These are phyloP conservation scores for Bifiguratus adelaidae DNA, from an alignment of 192 early-diverging fungal genomes.

Conservation along the genomic window DNA sequence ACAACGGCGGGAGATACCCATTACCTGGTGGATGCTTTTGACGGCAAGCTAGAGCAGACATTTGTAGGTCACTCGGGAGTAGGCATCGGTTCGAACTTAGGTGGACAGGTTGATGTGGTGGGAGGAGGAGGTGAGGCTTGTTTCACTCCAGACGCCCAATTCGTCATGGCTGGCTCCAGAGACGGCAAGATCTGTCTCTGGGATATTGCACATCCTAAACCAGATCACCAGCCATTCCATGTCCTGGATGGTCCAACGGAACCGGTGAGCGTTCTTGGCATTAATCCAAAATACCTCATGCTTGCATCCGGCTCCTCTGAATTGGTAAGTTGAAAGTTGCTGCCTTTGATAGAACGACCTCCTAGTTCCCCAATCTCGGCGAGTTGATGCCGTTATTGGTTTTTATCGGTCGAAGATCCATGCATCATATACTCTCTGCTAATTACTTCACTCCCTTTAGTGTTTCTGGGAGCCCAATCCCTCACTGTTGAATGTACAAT, in stretches of 20 bases:
- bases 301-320: conserved; percentile 54
- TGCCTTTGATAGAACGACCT: not conserved
- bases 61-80: conserved; percentile 31
- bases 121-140: conserved; percentile 23
- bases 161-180: conserved; percentile 54
- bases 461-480: too few species aligned
- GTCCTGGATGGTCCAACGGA: conserved; percentile 33
- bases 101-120: too few species aligned
- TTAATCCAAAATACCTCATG: conserved; percentile 70
- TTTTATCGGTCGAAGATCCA: conserved; percentile 13
- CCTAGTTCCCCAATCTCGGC: not conserved
- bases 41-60: conserved; percentile 25
- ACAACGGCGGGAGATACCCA: conserved; percentile 43
- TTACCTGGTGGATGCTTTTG: conserved; percentile 61
- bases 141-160: conserved; percentile 67
- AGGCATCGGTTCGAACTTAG: too few species aligned
- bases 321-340: conserved; percentile 39
- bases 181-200: conserved; percentile 57
- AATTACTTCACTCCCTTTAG: too few species aligned
- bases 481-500: too few species aligned
- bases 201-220: conserved; percentile 38
- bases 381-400: not conserved
- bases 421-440: too few species aligned
- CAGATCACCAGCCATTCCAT: conserved; percentile 24
- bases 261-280: conserved; percentile 43